Conservation (phyloP, 2,329 filamentous ascomycete species). For the Diaporthe citri region DNA sequence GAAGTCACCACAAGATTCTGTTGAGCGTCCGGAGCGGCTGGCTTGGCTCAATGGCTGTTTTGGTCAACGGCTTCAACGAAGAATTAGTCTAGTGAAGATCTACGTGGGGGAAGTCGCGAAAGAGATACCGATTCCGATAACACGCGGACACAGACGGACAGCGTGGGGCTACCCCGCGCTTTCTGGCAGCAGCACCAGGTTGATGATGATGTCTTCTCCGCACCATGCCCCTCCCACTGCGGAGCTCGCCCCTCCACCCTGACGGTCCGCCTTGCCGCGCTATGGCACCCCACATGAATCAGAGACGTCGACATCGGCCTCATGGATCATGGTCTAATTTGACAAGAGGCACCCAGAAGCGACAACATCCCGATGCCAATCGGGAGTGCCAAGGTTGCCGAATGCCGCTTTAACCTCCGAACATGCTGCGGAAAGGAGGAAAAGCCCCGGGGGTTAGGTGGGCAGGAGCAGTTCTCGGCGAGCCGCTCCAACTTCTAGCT, state of each 20-base stretch:
- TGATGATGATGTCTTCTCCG: slow-evolving; percentile 24
- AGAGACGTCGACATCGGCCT: neutral
- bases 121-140: slow-evolving; percentile 1
- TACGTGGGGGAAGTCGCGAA: neutral
- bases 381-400: neutral
- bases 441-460: neutral
- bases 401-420: neutral
- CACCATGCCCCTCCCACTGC: slow-evolving; percentile 7
- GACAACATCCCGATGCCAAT: neutral
- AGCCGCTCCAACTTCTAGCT: neutral
- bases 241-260: slow-evolving; percentile 13
- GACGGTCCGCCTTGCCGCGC: neutral
- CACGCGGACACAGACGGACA: neutral
- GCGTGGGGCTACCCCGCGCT: slow-evolving; percentile 15
- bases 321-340: neutral
- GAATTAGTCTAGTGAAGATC: neutral
- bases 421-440: neutral
- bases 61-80: neutral
- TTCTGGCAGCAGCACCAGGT: neutral
- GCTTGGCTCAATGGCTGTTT: neutral
- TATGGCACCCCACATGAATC: neutral
- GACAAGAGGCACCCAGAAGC: neutral
- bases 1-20: neutral
- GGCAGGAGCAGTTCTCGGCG: neutral
- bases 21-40: neutral